A percentile compares a stretch with the other conserved stretches of the same genome.
These are phyloP conservation scores for Glaciozyma martinii DNA, from an alignment of 768 basidiomycete species.

Conservation along the genomic window DNA sequence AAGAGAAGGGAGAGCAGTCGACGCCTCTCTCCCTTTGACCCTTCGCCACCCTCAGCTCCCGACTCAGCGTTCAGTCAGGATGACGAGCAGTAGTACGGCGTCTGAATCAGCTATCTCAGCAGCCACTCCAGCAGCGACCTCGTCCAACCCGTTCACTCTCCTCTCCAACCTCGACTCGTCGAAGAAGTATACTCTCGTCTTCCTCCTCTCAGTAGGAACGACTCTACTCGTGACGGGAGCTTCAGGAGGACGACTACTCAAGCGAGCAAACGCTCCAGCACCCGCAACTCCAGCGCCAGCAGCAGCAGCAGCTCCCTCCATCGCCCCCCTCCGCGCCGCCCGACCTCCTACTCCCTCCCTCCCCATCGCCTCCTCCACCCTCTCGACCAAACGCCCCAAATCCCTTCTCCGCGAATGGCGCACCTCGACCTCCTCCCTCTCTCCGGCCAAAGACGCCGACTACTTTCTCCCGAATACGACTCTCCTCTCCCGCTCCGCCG, in stretches of 20 bases:
- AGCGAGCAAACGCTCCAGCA: not conserved
- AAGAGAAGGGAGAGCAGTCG: too few relatives aligned
- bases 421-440: constrained; percentile 1
- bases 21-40: too few relatives aligned
- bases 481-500: constrained; percentile 7
- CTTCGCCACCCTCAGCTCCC: too few relatives aligned
- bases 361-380: not conserved
- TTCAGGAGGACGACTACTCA: constrained; percentile 16
- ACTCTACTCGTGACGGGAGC: constrained; percentile 31
- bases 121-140: not conserved
- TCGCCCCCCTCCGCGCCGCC: not conserved
- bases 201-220: constrained; percentile 29
- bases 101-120: not conserved
- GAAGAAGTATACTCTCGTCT: constrained; percentile 30
- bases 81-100: too few relatives aligned
- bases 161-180: constrained; percentile 1
- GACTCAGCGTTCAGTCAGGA: too few relatives aligned
- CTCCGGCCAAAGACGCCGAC: not conserved
- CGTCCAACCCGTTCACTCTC: not conserved
- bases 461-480: constrained; percentile 28
- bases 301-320: not conserved
- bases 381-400: constrained; percentile 16
- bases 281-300: not conserved
- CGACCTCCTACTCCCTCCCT: too few relatives aligned
- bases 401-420: constrained; percentile 2